phyloP scores from a whole-genome alignment of 2,329 filamentous ascomycete genomes.

The Botrytis porri region DNA sequence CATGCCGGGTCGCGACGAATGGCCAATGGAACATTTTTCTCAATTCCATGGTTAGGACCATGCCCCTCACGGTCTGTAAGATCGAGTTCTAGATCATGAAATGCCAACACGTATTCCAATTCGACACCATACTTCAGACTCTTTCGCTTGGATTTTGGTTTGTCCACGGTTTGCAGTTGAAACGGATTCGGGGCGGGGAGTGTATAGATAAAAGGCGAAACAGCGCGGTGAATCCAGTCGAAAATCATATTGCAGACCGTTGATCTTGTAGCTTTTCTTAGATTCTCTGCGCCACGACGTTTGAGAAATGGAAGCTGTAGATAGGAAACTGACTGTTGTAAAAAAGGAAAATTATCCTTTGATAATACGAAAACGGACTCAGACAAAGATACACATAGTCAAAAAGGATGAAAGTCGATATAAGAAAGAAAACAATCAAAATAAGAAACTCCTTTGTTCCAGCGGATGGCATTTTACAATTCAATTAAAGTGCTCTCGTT shows the following conservation, averaged over 20 bases:
- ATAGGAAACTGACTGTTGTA: background rate
- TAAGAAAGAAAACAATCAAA: background rate
- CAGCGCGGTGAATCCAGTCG: background rate
- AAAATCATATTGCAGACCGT: constrained; percentile 1
- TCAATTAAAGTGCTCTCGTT: background rate
- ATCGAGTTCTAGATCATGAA: constrained; percentile 25
- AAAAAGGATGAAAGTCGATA: background rate
- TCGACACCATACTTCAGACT: constrained; percentile 28
- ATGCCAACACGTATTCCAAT: constrained; percentile 32
- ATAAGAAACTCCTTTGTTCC: constrained; percentile 6
- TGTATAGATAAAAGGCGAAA: background rate
- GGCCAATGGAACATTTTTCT: constrained; percentile 22
- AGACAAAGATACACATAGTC: constrained; percentile 2
- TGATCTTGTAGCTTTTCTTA: background rate
- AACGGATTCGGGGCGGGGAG: background rate
- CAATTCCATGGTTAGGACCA: background rate
- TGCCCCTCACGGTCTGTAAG: constrained; percentile 10
- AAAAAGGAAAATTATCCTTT: constrained; percentile 8
- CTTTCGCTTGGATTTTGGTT: background rate
- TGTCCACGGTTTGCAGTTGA: background rate
- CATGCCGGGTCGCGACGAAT: constrained; percentile 19
- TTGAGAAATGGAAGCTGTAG: background rate
- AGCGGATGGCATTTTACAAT: background rate
- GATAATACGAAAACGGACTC: constrained; percentile 14
- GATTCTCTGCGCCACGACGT: background rate